A percentile compares a stretch with the other conserved stretches of the same genome.
Evolutionary conservation across 2,329 filamentous ascomycete species (phyloP).

Genomic region (Phialophora expanda): DNA sequence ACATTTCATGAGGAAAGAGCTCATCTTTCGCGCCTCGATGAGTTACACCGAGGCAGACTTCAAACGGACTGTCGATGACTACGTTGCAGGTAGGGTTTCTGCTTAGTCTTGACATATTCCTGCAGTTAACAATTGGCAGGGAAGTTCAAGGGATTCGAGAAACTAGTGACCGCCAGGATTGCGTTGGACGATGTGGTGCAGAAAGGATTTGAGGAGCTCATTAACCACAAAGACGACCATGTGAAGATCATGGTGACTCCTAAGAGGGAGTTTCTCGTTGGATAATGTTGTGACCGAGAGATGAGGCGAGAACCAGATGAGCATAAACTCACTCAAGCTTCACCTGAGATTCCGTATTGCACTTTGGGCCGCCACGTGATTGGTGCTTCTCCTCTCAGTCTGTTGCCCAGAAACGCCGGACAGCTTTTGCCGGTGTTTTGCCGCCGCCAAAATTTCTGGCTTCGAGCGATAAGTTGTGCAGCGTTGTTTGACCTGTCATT

Average conservation of each 20-base stretch:
- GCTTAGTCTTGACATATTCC: background rate
- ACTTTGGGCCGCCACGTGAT: background rate
- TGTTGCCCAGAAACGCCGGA: background rate
- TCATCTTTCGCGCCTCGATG: constrained; percentile 42
- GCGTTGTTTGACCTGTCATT: background rate
- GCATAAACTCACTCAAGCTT: background rate
- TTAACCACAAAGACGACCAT: constrained; percentile 44
- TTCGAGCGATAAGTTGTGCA: background rate
- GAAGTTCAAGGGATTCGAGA: constrained; percentile 43
- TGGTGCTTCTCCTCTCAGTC: background rate
- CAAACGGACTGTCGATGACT: constrained; percentile 42
- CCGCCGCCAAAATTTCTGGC: constrained; percentile 9
- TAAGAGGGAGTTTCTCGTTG: constrained; percentile 20
- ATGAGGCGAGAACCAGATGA: background rate
- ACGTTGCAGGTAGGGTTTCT: constrained; percentile 23
- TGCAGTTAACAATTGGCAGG: constrained; percentile 34
- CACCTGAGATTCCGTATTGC: background rate
- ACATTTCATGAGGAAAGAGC: constrained; percentile 43
- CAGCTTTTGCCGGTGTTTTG: background rate
- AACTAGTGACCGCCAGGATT: constrained; percentile 45
- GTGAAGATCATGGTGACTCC: constrained; percentile 46
- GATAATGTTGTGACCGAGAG: background rate
- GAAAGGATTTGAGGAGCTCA: constrained; percentile 44
- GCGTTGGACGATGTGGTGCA: constrained; percentile 43
- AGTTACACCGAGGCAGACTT: constrained; percentile 45